Conservation (phyloP, 495 filamentous ascomycete species). For the Aspergillus saccharolyticus region DNA sequence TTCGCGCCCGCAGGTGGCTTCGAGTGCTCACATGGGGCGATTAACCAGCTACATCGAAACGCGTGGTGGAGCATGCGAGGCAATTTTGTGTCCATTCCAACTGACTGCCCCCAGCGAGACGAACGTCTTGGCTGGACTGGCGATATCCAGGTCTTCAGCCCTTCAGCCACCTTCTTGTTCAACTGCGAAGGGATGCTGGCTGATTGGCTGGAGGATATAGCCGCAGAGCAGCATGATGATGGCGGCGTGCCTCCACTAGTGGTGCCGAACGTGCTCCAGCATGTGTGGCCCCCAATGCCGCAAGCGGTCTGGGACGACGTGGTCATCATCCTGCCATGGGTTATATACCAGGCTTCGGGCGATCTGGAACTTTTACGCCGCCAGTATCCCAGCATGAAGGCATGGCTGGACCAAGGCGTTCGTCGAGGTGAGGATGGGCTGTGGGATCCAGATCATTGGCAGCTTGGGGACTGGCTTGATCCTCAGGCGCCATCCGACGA, state of each 20-base stretch:
- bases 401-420: constrained; percentile 46
- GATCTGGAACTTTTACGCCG: constrained; percentile 37
- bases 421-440: constrained; percentile 34
- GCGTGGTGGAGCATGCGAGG: constrained; percentile 51
- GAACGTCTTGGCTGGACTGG: constrained; percentile 57
- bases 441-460: constrained; percentile 34
- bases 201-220: constrained; percentile 45
- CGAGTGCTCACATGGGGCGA: constrained; percentile 38
- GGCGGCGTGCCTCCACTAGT: constrained; percentile 28
- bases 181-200: constrained; percentile 46
- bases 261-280: constrained; percentile 33
- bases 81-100: constrained; percentile 52
- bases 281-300: constrained; percentile 24
- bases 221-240: constrained; percentile 32
- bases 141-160: constrained; percentile 49
- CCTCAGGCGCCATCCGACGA: constrained; percentile 43
- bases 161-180: constrained; percentile 49
- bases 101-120: constrained; percentile 54
- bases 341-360: constrained; percentile 38
- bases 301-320: constrained; percentile 49
- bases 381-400: constrained; percentile 41
- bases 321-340: constrained; percentile 42
- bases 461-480: constrained; percentile 53
- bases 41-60: constrained; percentile 50
- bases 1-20: constrained; percentile 46